These are phyloP conservation scores for Scheffersomyces quercinus DNA, from an alignment of 1,139 yeast species.

Conservation along the genomic window DNA sequence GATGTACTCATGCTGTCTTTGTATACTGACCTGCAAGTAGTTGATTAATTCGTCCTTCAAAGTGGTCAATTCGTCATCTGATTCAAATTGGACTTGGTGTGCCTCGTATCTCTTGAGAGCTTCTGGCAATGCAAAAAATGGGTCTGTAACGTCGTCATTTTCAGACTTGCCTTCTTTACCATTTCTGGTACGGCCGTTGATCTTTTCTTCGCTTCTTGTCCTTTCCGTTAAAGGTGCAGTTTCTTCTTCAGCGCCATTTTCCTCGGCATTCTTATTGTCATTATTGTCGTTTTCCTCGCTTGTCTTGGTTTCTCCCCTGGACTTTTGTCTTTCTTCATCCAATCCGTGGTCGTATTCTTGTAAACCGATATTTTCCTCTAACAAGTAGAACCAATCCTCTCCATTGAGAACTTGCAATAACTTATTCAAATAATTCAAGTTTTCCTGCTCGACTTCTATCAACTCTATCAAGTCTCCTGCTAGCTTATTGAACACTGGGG, in stretches of 20 bases:
- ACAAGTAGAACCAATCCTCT: conserved; percentile 72
- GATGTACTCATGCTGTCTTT: conserved; percentile 87
- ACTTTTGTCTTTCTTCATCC: conserved; percentile 26
- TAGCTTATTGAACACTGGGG: conserved; percentile 50
- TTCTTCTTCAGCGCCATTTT: not conserved
- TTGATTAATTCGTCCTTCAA: conserved; percentile 46
- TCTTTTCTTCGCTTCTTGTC: not conserved
- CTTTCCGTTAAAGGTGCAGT: not conserved
- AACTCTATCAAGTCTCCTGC: conserved; percentile 73
- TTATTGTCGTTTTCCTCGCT: not conserved
- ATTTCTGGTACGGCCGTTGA: not conserved
- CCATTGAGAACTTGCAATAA: conserved; percentile 80
- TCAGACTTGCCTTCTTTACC: conserved; percentile 8
- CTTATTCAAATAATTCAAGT: conserved; percentile 67
- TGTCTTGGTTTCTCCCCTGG: not conserved
- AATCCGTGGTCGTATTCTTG: conserved; percentile 70
- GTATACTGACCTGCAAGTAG: conserved; percentile 56
- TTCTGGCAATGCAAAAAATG: conserved; percentile 41
- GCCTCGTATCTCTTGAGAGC: conserved; percentile 37
- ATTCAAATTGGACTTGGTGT: conserved; percentile 29
- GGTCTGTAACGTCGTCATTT: conserved; percentile 27
- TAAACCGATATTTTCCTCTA: conserved; percentile 64
- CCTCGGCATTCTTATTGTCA: not conserved
- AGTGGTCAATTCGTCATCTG: conserved; percentile 26
- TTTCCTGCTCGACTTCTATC: conserved; percentile 78